Base-by-base conservation (phyloP, 2,329 filamentous ascomycete genomes). In the Fusarium cyanostomum region DNA sequence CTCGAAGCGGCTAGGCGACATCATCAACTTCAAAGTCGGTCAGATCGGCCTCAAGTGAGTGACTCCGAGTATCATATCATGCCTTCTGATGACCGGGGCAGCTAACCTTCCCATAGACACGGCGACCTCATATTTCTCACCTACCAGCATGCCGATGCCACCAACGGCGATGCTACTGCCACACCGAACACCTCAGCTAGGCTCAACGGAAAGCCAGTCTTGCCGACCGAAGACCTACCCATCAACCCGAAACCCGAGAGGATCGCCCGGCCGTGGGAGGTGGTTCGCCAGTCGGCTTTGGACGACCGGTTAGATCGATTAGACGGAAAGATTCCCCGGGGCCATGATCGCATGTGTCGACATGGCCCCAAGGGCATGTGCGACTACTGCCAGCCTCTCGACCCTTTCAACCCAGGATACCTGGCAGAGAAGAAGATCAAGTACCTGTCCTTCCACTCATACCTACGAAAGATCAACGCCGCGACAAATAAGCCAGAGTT, bases 291-390 rank as follows among this genome's bases (percentile, higher is more conserved):
- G 78, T 96, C 94, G 3, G 82, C 89, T 3, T 83, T 99, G 9
- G 96, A 99, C 74, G 89, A 99, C 73, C 82, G 85, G 53, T 80
- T 99, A 73, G 95, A 99, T 77, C 92, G 87, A 78, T 85, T 89
- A 67, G 90, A 95, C 82, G 95, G 95, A 67, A 99, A 97, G 80
- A 97, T 97, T 48, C 81, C 87, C 16, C 84, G 94, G 62, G 85
- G 85, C 61, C 84, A 84, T 56, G 92, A 96, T 74, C 92, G 91
- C 74, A 95, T 99, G 93, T 99, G 95, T 80, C 89, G 92, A 62
- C 95, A 99, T 75, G 94, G 94, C 2, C 89, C 91, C 48, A 98
- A 97, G 79, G 95, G 95, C 75, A 99, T 99, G 95, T 99, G 95
- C 78, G 95, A 99, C 79, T 96, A 97, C 79, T 99, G 95, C 80